phyloP scores from a whole-genome alignment of 176 grass and related monocot species.

The Avena sativa region DNA sequence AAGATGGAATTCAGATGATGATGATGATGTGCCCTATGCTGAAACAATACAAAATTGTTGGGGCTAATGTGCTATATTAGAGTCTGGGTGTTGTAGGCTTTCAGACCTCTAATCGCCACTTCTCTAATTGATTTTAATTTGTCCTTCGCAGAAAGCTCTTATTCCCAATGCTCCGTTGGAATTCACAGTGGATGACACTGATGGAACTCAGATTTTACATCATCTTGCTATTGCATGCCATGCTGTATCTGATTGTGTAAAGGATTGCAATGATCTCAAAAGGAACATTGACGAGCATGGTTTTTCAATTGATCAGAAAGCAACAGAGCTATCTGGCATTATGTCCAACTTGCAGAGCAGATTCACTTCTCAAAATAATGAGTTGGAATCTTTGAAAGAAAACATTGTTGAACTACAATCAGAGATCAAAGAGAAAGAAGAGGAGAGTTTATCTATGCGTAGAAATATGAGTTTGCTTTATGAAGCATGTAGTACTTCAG shows the following conservation, averaged over 20 bases:
- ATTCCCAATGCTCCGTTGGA: constrained; percentile 49
- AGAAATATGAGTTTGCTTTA: constrained; percentile 74
- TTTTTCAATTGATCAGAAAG: constrained; percentile 75
- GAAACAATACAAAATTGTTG: constrained; percentile 23
- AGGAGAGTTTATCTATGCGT: constrained; percentile 56
- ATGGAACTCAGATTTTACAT: constrained; percentile 65
- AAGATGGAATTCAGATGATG: constrained; percentile 32
- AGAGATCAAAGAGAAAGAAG: constrained; percentile 68
- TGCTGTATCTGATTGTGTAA: constrained; percentile 66
- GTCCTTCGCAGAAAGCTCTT: constrained; percentile 62
- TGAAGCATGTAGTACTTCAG: constrained; percentile 70
- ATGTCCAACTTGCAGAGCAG: constrained; percentile 62
- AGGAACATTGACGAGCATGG: constrained; percentile 72
- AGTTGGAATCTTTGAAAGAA: constrained; percentile 63
- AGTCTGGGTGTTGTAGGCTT: constrained; percentile 5
- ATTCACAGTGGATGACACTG: constrained; percentile 51
- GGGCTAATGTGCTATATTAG: background rate
- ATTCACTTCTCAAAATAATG: constrained; percentile 57
- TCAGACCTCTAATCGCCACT: background rate
- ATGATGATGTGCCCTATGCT: constrained; percentile 22
- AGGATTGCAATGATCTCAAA: constrained; percentile 72
- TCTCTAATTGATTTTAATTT: constrained; percentile 47
- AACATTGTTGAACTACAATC: constrained; percentile 54
- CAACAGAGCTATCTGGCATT: constrained; percentile 58
- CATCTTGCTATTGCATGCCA: constrained; percentile 57